Conservation (phyloP, 1,284 basidiomycete genomes). For the Irpex sp. region DNA sequence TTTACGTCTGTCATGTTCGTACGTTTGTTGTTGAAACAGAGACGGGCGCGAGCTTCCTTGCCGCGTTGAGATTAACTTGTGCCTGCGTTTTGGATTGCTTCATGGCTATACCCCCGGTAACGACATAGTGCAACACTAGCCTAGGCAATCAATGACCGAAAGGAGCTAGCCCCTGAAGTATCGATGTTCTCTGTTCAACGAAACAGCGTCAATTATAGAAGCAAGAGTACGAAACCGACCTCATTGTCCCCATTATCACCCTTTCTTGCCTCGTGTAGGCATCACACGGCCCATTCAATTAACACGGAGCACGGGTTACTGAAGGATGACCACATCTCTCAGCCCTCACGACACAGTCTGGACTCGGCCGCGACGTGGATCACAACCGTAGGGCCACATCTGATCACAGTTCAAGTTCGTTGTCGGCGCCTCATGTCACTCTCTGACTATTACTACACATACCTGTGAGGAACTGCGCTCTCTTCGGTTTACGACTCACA, state of each 20-base stretch:
- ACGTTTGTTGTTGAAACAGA: constrained; percentile 50
- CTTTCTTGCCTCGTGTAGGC: not conserved
- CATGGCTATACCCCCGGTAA: not conserved
- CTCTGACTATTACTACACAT: not conserved
- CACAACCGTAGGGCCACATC: not conserved
- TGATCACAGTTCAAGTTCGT: constrained; percentile 1
- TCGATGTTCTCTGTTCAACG: not conserved
- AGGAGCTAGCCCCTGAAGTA: not conserved
- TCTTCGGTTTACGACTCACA: not conserved
- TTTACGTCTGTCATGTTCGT: constrained; percentile 65
- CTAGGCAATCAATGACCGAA: not conserved
- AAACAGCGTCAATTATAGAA: not conserved
- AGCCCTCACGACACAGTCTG: not conserved
- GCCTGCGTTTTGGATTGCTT: not conserved
- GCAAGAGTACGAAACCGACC: not conserved
- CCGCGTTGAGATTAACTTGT: constrained; percentile 23
- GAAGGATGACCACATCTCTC: not conserved
- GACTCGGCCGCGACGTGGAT: not conserved
- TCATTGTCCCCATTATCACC: constrained; percentile 2
- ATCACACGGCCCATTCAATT: not conserved
- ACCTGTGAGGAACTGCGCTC: not conserved
- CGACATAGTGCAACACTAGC: not conserved
- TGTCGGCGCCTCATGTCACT: not conserved
- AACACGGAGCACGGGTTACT: not conserved
- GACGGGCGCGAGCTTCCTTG: constrained; percentile 32